Conservation (phyloP, 163 green algal species). For the Chlamydomonas reinhardtii region DNA sequence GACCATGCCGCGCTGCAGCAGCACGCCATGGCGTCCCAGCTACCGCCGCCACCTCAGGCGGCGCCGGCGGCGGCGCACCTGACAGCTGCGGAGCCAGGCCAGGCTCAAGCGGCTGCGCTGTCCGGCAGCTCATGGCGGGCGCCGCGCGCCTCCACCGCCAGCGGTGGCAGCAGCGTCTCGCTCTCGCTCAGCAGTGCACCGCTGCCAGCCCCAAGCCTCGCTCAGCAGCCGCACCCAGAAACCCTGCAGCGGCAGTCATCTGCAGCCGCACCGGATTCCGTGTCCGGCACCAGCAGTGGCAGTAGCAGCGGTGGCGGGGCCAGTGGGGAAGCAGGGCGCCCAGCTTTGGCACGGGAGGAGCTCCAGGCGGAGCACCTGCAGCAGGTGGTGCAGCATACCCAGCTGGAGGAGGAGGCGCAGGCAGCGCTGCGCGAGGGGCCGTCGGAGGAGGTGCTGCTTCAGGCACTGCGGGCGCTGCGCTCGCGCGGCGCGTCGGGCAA, state of each 20-base stretch:
- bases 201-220: no score
- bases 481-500: no score
- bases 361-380: background rate
- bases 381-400: constrained; percentile 8
- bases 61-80: no score
- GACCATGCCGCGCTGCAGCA: background rate
- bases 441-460: background rate
- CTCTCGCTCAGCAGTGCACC: background rate
- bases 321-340: no score
- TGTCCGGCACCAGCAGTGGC: no score
- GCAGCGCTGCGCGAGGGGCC: background rate
- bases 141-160: background rate
- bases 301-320: background rate
- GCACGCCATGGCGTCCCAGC: background rate
- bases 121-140: background rate
- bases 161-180: constrained; percentile 15
- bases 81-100: no score
- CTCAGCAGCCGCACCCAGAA: no score
- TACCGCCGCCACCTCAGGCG: background rate
- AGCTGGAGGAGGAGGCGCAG: background rate
- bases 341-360: background rate
- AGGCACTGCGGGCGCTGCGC: background rate
- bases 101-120: no score
- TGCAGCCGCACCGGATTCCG: no score
- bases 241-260: no score